Percentiles rank a stretch among this genome's conserved stretches.
These are phyloP conservation scores for Logfia minima DNA, from an alignment of 129 eudicot species.

Conservation along the genomic window DNA sequence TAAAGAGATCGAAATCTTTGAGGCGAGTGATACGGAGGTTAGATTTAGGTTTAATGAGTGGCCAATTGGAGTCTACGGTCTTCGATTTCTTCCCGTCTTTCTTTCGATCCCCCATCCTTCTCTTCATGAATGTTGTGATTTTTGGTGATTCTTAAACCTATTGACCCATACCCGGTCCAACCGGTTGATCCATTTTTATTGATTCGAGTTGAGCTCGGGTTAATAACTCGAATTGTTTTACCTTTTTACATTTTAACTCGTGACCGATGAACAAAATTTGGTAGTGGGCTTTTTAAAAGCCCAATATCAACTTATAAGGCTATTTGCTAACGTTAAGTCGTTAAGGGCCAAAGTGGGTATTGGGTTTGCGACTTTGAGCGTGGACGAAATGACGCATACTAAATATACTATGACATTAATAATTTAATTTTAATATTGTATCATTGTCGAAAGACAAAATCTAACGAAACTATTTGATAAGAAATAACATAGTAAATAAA, in stretches of 20 bases:
- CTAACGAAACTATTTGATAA: too few relatives aligned
- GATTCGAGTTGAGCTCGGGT: not conserved
- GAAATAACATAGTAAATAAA: too few relatives aligned
- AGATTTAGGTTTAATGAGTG: slow-evolving; percentile 51
- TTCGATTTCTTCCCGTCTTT: slow-evolving; percentile 44
- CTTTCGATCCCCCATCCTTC: slow-evolving; percentile 52
- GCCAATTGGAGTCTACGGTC: slow-evolving; percentile 52
- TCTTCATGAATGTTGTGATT: slow-evolving; percentile 33
- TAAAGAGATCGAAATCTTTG: slow-evolving; percentile 71
- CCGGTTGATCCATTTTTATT: not conserved
- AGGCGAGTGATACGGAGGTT: slow-evolving; percentile 59
- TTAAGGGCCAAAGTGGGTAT: not conserved
- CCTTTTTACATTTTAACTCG: too few relatives aligned
- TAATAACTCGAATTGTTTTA: not conserved
- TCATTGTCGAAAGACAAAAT: too few relatives aligned
- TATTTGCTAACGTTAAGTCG: not conserved
- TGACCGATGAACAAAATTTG: not conserved
- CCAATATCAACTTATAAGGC: not conserved
- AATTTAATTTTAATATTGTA: too few relatives aligned
- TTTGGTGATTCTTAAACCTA: slow-evolving; percentile 14
- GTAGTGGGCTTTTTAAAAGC: not conserved
- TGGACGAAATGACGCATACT: not conserved
- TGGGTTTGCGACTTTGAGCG: not conserved
- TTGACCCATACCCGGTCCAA: not conserved
- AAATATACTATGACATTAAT: too few relatives aligned